phyloP scores from a whole-genome alignment of 306 rosid species.

The Argentina anserina region DNA sequence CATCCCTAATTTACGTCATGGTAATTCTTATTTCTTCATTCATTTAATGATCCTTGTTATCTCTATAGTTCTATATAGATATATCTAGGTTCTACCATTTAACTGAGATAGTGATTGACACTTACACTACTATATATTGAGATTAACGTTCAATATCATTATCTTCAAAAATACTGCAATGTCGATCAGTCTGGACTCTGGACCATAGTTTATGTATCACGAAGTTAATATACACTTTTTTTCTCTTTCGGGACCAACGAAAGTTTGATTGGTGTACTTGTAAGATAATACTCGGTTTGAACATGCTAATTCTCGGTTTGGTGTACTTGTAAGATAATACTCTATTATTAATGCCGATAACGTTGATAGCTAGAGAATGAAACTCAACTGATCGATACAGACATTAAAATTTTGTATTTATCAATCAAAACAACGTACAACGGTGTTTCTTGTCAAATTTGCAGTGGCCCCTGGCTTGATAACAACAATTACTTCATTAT shows the following conservation, averaged over 20 bases:
- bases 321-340: not conserved
- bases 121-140: not conserved
- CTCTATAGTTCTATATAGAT: not conserved
- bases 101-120: slow-evolving; percentile 1
- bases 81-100: not conserved
- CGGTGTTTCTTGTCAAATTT: not conserved
- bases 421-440: not conserved
- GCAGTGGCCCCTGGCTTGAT: not conserved
- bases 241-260: not conserved
- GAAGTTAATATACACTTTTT: not conserved
- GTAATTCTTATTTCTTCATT: slow-evolving; percentile 30
- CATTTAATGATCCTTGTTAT: not conserved
- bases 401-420: slow-evolving; percentile 10
- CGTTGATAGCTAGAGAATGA: not conserved
- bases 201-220: not conserved
- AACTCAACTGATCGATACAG: slow-evolving; percentile 15
- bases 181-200: not conserved
- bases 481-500: not conserved
- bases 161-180: not conserved
- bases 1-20: slow-evolving; percentile 82
- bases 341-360: not conserved
- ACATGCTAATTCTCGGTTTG: not conserved
- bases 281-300: not conserved
- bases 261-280: not conserved
- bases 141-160: not conserved